Percentiles rank a stretch among this genome's conserved stretches.
These are phyloP conservation scores for Calonectria hongkongensis DNA, from an alignment of 2,329 filamentous ascomycete species.

Conservation along the genomic window DNA sequence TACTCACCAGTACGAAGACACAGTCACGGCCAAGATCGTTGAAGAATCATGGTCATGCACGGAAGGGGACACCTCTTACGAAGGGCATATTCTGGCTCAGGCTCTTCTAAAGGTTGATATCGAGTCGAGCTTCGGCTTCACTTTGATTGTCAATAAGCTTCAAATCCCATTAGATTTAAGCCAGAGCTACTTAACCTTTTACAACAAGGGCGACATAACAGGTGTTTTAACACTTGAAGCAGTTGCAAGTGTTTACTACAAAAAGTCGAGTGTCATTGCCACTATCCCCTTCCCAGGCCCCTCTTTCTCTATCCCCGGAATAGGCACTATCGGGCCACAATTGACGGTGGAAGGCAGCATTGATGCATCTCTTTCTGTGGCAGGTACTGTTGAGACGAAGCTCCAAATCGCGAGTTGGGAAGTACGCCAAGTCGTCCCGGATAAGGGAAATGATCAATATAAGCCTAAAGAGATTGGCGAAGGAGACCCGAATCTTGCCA, in stretches of 20 bases:
- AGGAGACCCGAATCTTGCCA: background rate
- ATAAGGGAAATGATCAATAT: background rate
- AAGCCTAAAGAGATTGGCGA: background rate
- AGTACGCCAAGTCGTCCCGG: background rate
- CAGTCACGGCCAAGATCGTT: background rate
- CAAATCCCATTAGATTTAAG: background rate
- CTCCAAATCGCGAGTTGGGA: background rate
- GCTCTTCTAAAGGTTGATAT: background rate
- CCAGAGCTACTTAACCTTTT: background rate
- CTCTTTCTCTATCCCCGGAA: background rate
- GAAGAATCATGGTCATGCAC: background rate
- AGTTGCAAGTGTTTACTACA: background rate
- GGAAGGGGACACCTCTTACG: background rate
- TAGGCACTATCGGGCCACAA: background rate
- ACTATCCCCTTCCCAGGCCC: background rate
- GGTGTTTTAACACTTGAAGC: background rate
- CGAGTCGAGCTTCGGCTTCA: background rate
- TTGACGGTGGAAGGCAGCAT: background rate
- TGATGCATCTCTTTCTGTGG: background rate
- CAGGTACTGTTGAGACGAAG: background rate
- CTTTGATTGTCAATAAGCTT: background rate
- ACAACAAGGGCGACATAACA: background rate
- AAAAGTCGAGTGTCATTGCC: background rate
- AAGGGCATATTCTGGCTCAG: background rate
- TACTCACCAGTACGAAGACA: background rate